Percentiles rank a stretch among this genome's conserved stretches.
Conservation (phyloP, 2,329 filamentous ascomycete species). For the Chaetomium olivaceum region DNA sequence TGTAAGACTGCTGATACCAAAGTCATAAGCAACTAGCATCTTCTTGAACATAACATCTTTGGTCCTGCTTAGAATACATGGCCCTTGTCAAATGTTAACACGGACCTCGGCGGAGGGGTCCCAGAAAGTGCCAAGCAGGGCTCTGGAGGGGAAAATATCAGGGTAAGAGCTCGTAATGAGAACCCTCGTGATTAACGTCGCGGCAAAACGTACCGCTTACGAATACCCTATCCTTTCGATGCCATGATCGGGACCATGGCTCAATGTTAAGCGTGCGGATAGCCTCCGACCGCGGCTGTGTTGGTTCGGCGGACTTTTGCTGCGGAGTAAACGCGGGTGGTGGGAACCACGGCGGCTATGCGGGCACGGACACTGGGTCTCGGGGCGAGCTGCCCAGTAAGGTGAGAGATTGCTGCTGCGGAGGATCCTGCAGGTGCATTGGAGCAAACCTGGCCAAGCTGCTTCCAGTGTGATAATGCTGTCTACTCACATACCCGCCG, state of each 20-base stretch:
- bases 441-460: slow-evolving; percentile 11
- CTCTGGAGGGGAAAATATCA: neutral
- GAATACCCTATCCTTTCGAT: neutral
- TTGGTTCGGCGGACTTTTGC: neutral
- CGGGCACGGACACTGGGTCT: slow-evolving; percentile 12
- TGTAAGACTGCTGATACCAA: too few species aligned
- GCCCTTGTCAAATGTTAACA: too few species aligned
- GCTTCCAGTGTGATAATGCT: slow-evolving; percentile 31
- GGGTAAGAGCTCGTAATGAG: neutral
- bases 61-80: too few species aligned
- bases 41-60: too few species aligned
- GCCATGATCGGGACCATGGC: too few species aligned
- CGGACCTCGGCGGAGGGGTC: too few species aligned
- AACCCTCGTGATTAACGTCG: neutral
- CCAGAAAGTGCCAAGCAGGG: neutral
- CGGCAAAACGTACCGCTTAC: neutral
- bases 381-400: slow-evolving; percentile 10
- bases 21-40: too few species aligned
- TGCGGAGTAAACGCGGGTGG: slow-evolving; percentile 15
- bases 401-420: neutral
- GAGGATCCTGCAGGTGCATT: slow-evolving; percentile 19
- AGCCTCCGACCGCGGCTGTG: slow-evolving; percentile 11
- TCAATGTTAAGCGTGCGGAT: neutral
- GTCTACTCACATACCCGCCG: slow-evolving; percentile 35
- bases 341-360: slow-evolving; percentile 29